Conservation (phyloP, 345 rosid genomes). For the Pelargonium nanum region DNA sequence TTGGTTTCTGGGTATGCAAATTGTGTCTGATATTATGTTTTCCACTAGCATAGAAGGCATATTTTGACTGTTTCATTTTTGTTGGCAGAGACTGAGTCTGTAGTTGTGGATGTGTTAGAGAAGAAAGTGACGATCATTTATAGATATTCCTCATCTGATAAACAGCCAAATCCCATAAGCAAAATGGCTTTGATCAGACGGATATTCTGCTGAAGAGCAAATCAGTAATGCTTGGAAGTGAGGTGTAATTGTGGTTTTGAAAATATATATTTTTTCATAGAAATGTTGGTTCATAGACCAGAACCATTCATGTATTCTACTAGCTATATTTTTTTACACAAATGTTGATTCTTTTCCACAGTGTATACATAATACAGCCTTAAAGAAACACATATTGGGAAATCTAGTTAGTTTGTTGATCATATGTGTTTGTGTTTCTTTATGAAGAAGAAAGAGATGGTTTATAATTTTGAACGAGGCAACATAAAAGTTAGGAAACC, state of each 20-base stretch:
- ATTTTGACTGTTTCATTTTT: neutral
- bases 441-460: neutral
- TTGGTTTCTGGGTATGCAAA: neutral
- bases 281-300: too few species aligned
- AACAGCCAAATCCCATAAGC: constrained; percentile 25
- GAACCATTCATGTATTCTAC: too few species aligned
- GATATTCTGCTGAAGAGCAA: constrained; percentile 16
- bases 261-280: neutral
- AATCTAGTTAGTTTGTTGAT: neutral
- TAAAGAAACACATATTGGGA: neutral
- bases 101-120: constrained; percentile 54
- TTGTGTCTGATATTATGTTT: neutral
- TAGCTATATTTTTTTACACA: too few species aligned
- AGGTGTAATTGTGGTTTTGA: too few species aligned
- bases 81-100: constrained; percentile 60
- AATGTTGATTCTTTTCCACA: too few species aligned
- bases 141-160: constrained; percentile 35
- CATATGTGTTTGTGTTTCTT: neutral
- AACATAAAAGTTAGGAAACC: too few species aligned
- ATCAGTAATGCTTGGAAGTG: neutral
- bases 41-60: too few species aligned
- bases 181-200: constrained; percentile 50
- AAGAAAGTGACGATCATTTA: constrained; percentile 66
- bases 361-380: too few species aligned
- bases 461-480: too few species aligned